Evolutionary conservation across 306 rosid genomes (phyloP).

Genomic region (Crataegus laevigata): DNA sequence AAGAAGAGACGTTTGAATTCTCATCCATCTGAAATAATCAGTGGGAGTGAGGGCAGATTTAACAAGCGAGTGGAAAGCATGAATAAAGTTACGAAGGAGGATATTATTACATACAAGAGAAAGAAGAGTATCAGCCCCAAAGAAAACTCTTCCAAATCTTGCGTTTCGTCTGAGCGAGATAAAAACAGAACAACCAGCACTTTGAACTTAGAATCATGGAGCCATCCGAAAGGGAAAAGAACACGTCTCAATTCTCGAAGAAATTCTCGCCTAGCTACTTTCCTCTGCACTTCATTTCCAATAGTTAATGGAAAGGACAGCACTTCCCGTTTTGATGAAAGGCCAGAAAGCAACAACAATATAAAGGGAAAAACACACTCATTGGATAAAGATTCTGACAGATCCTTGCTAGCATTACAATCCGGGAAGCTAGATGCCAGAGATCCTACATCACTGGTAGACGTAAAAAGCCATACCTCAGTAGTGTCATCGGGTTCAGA

Average conservation of each 20-base stretch:
- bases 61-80: conserved; percentile 16
- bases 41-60: conserved; percentile 19
- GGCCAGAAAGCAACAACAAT: conserved; percentile 8
- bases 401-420: conserved; percentile 13
- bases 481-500: conserved; percentile 10
- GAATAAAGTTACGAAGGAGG: conserved; percentile 8
- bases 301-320: conserved; percentile 34
- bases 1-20: conserved; percentile 26
- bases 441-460: conserved; percentile 22
- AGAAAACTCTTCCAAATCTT: conserved; percentile 13
- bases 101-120: conserved; percentile 28
- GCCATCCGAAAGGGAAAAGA: conserved; percentile 60
- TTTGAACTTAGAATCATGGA: conserved; percentile 24
- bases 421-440: conserved; percentile 7
- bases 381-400: background rate
- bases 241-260: conserved; percentile 26
- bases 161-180: conserved; percentile 23
- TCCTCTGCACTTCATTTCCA: conserved; percentile 7
- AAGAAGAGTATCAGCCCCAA: conserved; percentile 12
- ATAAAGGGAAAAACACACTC: conserved; percentile 22
- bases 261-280: conserved; percentile 15
- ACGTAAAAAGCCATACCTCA: conserved; percentile 2
- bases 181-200: conserved; percentile 13
- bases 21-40: conserved; percentile 16
- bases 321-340: conserved; percentile 4